phyloP scores from a whole-genome alignment of 2,329 filamentous ascomycete species.

The Aureobasidium melanogenum region DNA sequence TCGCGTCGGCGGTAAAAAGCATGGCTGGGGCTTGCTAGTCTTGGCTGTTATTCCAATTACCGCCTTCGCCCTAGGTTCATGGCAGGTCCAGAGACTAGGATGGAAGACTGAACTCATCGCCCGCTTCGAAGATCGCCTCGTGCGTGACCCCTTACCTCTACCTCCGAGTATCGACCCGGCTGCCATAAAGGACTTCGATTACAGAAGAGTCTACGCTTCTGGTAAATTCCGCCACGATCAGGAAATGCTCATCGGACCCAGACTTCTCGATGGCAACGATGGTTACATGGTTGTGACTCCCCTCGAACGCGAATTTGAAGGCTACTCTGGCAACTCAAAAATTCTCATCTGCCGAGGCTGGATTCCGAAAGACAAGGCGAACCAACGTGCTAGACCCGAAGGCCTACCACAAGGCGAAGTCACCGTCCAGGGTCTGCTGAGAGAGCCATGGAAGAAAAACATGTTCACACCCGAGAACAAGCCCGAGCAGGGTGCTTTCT shows the following conservation, averaged over 20 bases:
- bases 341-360: slow-evolving; percentile 83
- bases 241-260: slow-evolving; percentile 92
- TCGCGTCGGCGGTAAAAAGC: slow-evolving; percentile 56
- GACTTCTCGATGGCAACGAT: slow-evolving; percentile 79
- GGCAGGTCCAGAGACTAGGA: slow-evolving; percentile 86
- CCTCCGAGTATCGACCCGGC: slow-evolving; percentile 72
- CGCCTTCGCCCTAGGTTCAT: slow-evolving; percentile 81
- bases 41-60: slow-evolving; percentile 84
- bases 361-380: slow-evolving; percentile 68
- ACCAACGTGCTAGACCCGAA: slow-evolving; percentile 53
- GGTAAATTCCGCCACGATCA: slow-evolving; percentile 75
- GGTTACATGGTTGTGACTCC: slow-evolving; percentile 90
- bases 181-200: slow-evolving; percentile 86
- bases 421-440: slow-evolving; percentile 70
- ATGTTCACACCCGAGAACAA: slow-evolving; percentile 90
- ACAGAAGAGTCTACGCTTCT: slow-evolving; percentile 67
- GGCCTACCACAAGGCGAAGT: slow-evolving; percentile 64
- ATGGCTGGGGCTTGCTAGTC: slow-evolving; percentile 73
- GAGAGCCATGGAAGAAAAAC: slow-evolving; percentile 94
- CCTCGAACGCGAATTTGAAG: slow-evolving; percentile 54
- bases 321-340: slow-evolving; percentile 45
- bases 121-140: slow-evolving; percentile 82
- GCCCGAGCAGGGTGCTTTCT: slow-evolving; percentile 77
- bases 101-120: slow-evolving; percentile 94
- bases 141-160: slow-evolving; percentile 75